Evolutionary conservation across 345 rosid genomes (phyloP), one percentile per base, ranked within the genome.

Genomic region (Citrus cavaleriei): DNA sequence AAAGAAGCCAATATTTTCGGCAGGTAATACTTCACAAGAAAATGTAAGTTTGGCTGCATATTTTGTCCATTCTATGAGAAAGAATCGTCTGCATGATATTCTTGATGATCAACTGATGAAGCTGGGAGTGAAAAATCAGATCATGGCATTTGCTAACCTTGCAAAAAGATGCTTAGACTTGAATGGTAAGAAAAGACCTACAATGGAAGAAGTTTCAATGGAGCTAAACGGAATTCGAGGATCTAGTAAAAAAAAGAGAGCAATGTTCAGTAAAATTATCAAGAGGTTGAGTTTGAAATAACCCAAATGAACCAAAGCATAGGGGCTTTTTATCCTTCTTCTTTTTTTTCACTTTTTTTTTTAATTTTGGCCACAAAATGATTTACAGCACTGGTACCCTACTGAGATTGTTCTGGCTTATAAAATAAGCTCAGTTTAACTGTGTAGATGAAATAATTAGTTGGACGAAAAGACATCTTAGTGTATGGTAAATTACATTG

Each of bases 161-260:
- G 76, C 76, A 0, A 14, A 35, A 35, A 12, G 32, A 34, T 73
- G 76, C n/a, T 73, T 73, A 59, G 37, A 59, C 51, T 22, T 18
- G 2, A 37, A 9, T 37, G 77, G 67, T 25, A 73, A 37, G 57
- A 59, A 10, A 6, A 59, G 77, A 40, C 77, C 77, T 35, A 35
- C 54, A 12, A 73, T 73, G 77, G 60, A n/a, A 25, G 77, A 73
- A 35, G 77, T 60, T 2, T 54, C 77, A 2, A 59, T 12, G 34
- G 55, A 59, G 21, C 16, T 73, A 10, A 66, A 37, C 0, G 46
- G 67, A 73, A 37, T 73, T 22, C 21, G 14, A 37, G 55, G 46
- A 40, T 40, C 7, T 59, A 66, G n/a, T 12, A 38, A 4, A 37
- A 37, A 2, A n/a, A 25, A 1, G 19, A 49, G 19, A 37, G 32